Conservation (phyloP, 2,329 filamentous ascomycete species). For the Neurospora sp. region DNA sequence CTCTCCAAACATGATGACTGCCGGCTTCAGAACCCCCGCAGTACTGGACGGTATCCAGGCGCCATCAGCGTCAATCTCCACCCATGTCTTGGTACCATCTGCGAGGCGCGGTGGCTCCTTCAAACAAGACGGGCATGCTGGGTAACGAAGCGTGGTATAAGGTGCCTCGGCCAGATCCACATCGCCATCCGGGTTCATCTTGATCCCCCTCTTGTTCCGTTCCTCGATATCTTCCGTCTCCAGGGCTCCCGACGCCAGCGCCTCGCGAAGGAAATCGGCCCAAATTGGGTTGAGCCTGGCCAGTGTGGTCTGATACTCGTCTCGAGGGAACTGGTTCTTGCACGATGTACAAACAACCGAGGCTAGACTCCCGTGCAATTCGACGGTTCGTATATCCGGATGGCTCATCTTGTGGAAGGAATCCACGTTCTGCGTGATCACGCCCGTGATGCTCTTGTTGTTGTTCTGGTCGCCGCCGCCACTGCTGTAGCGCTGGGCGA, state of each 20-base stretch:
- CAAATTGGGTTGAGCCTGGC: conserved; percentile 76
- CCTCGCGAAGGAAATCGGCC: conserved; percentile 64
- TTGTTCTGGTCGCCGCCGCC: conserved; percentile 4
- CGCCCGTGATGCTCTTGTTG: conserved; percentile 58
- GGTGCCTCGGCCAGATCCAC: conserved; percentile 80
- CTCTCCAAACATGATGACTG: conserved; percentile 95
- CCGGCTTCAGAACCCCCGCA: conserved; percentile 80
- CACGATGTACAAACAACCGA: conserved; percentile 75
- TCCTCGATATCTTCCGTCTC: conserved; percentile 67
- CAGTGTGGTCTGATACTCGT: conserved; percentile 66
- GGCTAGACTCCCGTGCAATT: conserved; percentile 85
- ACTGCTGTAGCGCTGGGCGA: not conserved
- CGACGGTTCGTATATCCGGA: conserved; percentile 62
- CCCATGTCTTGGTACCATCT: conserved; percentile 42
- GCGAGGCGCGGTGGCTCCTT: conserved; percentile 45
- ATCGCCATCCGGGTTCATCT: conserved; percentile 88
- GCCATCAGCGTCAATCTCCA: conserved; percentile 69
- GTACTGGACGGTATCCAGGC: conserved; percentile 59
- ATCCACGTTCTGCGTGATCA: conserved; percentile 96
- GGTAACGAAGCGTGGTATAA: conserved; percentile 85
- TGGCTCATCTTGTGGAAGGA: conserved; percentile 80
- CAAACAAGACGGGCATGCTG: conserved; percentile 75
- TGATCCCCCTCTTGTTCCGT: conserved; percentile 57
- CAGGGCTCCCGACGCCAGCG: conserved; percentile 64
- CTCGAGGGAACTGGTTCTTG: conserved; percentile 57